Percentiles rank a stretch among this genome's conserved stretches.
Conservation (phyloP, 805 yeast species). For the Teunomyces atbi region DNA sequence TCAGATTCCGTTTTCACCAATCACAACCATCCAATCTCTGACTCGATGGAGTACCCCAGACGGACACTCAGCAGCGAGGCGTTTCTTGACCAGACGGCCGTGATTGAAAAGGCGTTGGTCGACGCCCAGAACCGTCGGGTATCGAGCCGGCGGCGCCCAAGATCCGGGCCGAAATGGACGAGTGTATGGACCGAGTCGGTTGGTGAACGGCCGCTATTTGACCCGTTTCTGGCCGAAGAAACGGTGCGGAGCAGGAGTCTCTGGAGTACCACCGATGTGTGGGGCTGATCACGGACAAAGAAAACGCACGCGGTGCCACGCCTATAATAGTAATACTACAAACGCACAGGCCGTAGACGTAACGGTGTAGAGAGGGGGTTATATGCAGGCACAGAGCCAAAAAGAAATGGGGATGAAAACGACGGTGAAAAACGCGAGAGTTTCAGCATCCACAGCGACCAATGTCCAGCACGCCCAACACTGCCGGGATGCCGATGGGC, state of each 20-base stretch:
- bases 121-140: slow-evolving; percentile 37
- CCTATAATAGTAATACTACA: no score
- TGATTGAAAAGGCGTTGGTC: slow-evolving; percentile 29
- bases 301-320: no score
- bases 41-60: slow-evolving; percentile 18
- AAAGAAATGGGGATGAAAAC: no score
- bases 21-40: no score
- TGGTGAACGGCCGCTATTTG: slow-evolving; percentile 24
- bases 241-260: slow-evolving; percentile 18
- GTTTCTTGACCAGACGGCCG: slow-evolving; percentile 33
- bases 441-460: neutral
- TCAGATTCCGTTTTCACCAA: no score
- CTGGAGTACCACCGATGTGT: slow-evolving; percentile 32
- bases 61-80: slow-evolving; percentile 28
- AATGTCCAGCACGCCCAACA: neutral
- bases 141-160: no score
- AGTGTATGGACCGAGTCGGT: no score
- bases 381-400: no score
- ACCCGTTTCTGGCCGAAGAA: slow-evolving; percentile 27
- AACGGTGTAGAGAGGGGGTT: no score
- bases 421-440: slow-evolving; percentile 5
- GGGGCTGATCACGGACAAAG: no score
- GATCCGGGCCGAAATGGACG: no score
- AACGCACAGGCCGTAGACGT: no score
- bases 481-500: neutral